Conservation (phyloP, 257 asterid genomes). For the Anisodus acutangulus region DNA sequence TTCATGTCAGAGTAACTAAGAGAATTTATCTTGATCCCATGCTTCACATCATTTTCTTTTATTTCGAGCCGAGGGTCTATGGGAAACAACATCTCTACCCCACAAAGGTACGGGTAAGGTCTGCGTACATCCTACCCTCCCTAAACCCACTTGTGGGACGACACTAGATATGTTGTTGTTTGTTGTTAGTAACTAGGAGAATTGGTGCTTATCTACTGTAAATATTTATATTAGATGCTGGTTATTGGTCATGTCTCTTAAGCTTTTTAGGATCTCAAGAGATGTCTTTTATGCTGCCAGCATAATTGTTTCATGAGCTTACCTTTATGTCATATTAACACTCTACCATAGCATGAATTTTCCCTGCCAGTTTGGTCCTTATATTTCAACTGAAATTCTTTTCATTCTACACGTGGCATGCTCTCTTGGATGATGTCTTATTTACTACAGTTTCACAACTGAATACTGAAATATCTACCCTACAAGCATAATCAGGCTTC, state of each 20-base stretch:
- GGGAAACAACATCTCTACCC: too few relatives aligned
- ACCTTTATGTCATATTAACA: conserved; percentile 1
- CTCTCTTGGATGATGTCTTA: conserved; percentile 15
- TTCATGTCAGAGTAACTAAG: neutral
- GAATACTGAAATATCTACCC: conserved; percentile 2
- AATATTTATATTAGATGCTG: neutral
- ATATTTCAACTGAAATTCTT: conserved; percentile 24
- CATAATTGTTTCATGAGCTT: conserved; percentile 18
- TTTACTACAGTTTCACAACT: neutral
- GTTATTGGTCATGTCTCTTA: conserved; percentile 8
- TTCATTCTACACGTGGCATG: conserved; percentile 2
- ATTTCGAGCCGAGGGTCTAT: too few relatives aligned
- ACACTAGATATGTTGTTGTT: too few relatives aligned
- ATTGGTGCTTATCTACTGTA: conserved; percentile 14
- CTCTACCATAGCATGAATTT: neutral
- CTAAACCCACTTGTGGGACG: too few relatives aligned
- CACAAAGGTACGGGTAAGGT: too few relatives aligned
- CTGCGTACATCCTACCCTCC: too few relatives aligned
- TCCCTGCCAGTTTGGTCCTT: conserved; percentile 14
- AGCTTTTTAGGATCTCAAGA: conserved; percentile 2
- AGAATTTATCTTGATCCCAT: neutral
- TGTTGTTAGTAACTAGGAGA: neutral
- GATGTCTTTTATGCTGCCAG: neutral
- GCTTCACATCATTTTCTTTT: too few relatives aligned
- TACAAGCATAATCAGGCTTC: neutral